Conservation (phyloP, 176 grass and related monocot genomes). For the Leersia perrieri region DNA sequence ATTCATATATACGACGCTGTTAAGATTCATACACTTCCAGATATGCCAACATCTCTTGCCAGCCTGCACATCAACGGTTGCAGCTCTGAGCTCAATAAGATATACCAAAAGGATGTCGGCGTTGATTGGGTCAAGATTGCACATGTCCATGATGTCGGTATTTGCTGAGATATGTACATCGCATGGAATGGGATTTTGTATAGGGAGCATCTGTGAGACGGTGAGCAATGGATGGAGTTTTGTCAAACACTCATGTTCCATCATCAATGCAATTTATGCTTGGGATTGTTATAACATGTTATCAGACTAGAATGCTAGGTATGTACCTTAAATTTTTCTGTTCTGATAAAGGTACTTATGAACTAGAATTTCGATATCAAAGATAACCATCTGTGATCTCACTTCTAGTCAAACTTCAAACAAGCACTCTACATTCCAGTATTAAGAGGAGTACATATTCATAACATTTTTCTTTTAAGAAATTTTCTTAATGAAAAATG, state of each 20-base stretch:
- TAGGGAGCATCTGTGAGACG: not conserved
- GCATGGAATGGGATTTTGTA: not conserved
- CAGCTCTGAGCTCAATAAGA: conserved; percentile 14
- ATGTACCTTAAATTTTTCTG: not conserved
- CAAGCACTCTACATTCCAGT: not conserved
- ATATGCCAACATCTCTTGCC: conserved; percentile 22
- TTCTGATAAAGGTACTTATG: not conserved
- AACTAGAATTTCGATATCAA: not conserved
- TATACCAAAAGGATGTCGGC: conserved; percentile 2
- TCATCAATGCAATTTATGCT: not conserved
- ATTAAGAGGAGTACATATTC: not conserved
- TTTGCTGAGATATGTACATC: not conserved
- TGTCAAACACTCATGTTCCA: not conserved
- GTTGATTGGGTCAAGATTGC: conserved; percentile 23
- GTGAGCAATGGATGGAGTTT: not conserved
- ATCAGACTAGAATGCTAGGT: not conserved
- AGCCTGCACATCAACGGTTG: conserved; percentile 2
- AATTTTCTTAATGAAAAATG: not conserved
- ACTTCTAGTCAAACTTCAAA: not conserved
- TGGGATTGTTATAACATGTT: not conserved
- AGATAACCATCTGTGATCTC: not conserved
- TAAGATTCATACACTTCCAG: conserved; percentile 1
- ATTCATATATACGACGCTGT: conserved; percentile 17
- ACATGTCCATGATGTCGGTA: not conserved
- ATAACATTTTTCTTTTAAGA: not conserved